Conservation (phyloP, 306 rosid species). For the Sphenostylis stenocarpa region DNA sequence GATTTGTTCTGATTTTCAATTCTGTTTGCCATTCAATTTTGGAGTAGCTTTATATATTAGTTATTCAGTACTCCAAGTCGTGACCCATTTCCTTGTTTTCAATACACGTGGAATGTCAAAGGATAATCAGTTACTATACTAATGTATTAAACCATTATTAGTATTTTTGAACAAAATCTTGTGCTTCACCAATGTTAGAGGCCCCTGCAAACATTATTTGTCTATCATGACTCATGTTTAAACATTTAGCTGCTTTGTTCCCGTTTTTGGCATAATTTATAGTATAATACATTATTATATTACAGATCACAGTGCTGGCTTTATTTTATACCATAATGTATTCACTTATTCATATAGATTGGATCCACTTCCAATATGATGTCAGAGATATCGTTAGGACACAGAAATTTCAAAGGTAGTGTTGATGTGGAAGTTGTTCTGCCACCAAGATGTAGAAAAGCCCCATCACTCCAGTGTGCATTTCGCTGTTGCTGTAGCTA, state of each 20-base stretch:
- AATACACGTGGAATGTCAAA: background rate
- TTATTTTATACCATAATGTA: background rate
- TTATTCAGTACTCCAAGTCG: background rate
- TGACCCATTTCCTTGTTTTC: background rate
- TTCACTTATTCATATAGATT: background rate
- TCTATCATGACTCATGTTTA: background rate
- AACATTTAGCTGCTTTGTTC: background rate
- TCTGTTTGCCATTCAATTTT: background rate
- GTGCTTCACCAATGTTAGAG: background rate
- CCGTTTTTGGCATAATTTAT: background rate
- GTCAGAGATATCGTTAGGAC: background rate
- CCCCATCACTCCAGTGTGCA: conserved; percentile 79
- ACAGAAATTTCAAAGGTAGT: background rate
- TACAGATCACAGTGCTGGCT: background rate
- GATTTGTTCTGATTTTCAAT: background rate
- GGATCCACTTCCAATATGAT: background rate
- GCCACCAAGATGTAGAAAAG: conserved; percentile 69
- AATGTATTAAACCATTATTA: background rate
- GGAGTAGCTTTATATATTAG: background rate
- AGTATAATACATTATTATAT: background rate
- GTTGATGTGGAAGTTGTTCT: conserved; percentile 44
- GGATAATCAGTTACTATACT: background rate
- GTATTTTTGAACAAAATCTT: background rate
- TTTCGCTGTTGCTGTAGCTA: conserved; percentile 33
- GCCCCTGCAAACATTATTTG: background rate